Evolutionary conservation across 2,329 filamentous ascomycete genomes (phyloP).

Genomic region (Pseudocercospora pini-densiflorae): DNA sequence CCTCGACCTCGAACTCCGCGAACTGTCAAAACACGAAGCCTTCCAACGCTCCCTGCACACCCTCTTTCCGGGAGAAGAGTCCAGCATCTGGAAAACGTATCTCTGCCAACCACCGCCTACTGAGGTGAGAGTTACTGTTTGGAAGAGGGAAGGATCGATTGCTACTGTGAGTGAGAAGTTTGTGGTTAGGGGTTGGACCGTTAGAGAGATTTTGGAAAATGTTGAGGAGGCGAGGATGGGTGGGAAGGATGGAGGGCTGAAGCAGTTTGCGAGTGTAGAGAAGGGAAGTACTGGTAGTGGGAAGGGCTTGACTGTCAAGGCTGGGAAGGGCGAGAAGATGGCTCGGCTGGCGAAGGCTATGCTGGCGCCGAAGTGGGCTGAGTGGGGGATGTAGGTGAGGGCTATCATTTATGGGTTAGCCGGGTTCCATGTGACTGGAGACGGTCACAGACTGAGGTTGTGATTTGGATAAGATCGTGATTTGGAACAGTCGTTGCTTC

Average conservation of each 20-base stretch:
- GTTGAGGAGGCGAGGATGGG: conserved; percentile 13
- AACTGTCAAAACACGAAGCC: conserved; percentile 9
- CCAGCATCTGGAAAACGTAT: conserved; percentile 16
- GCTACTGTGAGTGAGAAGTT: conserved; percentile 2
- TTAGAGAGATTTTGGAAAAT: conserved; percentile 14
- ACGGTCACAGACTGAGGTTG: no score
- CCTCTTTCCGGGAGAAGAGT: neutral
- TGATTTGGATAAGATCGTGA: no score
- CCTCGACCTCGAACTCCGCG: conserved; percentile 18
- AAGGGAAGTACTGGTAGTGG: neutral
- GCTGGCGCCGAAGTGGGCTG: neutral
- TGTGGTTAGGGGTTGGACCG: conserved; percentile 7
- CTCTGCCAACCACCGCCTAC: conserved; percentile 15
- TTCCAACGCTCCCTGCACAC: neutral
- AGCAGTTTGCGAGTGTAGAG: neutral
- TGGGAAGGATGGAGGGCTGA: neutral
- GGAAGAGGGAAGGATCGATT: neutral
- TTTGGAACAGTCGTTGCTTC: no score
- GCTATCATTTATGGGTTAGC: no score
- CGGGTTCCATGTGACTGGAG: no score
- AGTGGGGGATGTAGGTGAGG: neutral
- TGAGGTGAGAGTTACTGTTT: conserved; percentile 9
- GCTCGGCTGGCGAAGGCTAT: neutral
- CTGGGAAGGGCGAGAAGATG: neutral
- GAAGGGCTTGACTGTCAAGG: no score